phyloP scores from a whole-genome alignment of 441 rosid species.

The Pelargonium cotyledonis region DNA sequence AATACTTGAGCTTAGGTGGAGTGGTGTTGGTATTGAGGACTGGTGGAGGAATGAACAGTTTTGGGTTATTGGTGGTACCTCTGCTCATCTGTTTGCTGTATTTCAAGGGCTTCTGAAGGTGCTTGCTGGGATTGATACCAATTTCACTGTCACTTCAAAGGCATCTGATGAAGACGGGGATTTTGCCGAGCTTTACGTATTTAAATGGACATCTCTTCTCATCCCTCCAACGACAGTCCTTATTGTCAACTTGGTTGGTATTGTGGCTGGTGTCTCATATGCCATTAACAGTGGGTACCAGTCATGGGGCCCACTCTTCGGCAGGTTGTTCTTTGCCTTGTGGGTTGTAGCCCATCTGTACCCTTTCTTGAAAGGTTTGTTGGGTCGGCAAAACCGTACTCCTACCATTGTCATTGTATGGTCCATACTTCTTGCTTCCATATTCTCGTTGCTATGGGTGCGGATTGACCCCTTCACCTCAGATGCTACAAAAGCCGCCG shows the following conservation, averaged over 20 bases:
- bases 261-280: slow-evolving; percentile 70
- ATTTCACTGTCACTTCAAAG: slow-evolving; percentile 90
- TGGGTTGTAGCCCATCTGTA: slow-evolving; percentile 94
- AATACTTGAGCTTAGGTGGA: slow-evolving; percentile 92
- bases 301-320: slow-evolving; percentile 93
- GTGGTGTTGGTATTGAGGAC: slow-evolving; percentile 89
- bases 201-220: slow-evolving; percentile 87
- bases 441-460: slow-evolving; percentile 84
- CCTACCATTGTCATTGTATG: slow-evolving; percentile 89
- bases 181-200: slow-evolving; percentile 79
- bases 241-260: slow-evolving; percentile 71
- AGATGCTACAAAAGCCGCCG: background rate
- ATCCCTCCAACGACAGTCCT: slow-evolving; percentile 78
- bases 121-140: slow-evolving; percentile 82
- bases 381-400: slow-evolving; percentile 73
- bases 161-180: slow-evolving; percentile 75
- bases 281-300: slow-evolving; percentile 93
- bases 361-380: slow-evolving; percentile 89
- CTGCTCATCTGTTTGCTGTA: slow-evolving; percentile 88
- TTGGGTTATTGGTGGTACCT: slow-evolving; percentile 96
- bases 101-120: slow-evolving; percentile 96
- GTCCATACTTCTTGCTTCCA: slow-evolving; percentile 84
- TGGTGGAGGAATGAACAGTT: slow-evolving; percentile 99
- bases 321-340: slow-evolving; percentile 72
- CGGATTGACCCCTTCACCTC: slow-evolving; percentile 74